phyloP scores from a whole-genome alignment of 1,284 basidiomycete species.

The Sutorius eximius region DNA sequence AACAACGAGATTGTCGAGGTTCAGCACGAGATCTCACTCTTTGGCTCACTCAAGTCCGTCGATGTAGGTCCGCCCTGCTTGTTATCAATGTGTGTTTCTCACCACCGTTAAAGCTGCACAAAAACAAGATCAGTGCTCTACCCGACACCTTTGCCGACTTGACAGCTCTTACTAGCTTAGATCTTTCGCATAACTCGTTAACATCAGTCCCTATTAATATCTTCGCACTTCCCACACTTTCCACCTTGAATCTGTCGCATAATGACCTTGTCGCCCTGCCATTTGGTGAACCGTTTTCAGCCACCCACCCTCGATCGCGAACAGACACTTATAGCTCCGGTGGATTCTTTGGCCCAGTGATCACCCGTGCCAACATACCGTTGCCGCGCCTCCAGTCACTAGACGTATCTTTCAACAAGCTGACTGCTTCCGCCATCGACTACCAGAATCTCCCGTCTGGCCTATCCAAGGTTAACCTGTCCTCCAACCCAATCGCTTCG shows the following conservation, averaged over 20 bases:
- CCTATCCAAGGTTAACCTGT: slow-evolving; percentile 51
- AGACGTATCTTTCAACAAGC: slow-evolving; percentile 63
- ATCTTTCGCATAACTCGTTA: slow-evolving; percentile 70
- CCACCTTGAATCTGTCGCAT: slow-evolving; percentile 66
- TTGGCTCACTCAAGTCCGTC: slow-evolving; percentile 73
- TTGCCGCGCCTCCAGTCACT: slow-evolving; percentile 61
- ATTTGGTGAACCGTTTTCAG: slow-evolving; percentile 54
- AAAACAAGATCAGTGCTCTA: slow-evolving; percentile 61
- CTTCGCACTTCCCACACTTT: slow-evolving; percentile 66
- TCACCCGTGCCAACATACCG: slow-evolving; percentile 59
- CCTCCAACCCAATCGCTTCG: slow-evolving; percentile 52
- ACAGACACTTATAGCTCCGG: slow-evolving; percentile 38
- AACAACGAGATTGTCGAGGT: slow-evolving; percentile 76
- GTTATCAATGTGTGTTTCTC: not conserved
- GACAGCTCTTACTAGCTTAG: slow-evolving; percentile 58
- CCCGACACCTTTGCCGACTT: slow-evolving; percentile 68
- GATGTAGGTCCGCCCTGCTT: slow-evolving; percentile 52
- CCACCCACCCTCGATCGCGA: slow-evolving; percentile 28
- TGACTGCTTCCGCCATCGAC: slow-evolving; percentile 56
- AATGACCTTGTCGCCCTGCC: slow-evolving; percentile 62
- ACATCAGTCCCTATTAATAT: slow-evolving; percentile 59
- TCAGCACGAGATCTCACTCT: slow-evolving; percentile 76
- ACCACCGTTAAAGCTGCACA: slow-evolving; percentile 56
- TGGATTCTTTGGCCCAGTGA: slow-evolving; percentile 61
- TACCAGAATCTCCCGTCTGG: slow-evolving; percentile 46